Percentiles rank a stretch among this genome's conserved stretches.
These are phyloP conservation scores for Trichoderma sp. DNA, from an alignment of 2,329 filamentous ascomycete species.

Conservation along the genomic window DNA sequence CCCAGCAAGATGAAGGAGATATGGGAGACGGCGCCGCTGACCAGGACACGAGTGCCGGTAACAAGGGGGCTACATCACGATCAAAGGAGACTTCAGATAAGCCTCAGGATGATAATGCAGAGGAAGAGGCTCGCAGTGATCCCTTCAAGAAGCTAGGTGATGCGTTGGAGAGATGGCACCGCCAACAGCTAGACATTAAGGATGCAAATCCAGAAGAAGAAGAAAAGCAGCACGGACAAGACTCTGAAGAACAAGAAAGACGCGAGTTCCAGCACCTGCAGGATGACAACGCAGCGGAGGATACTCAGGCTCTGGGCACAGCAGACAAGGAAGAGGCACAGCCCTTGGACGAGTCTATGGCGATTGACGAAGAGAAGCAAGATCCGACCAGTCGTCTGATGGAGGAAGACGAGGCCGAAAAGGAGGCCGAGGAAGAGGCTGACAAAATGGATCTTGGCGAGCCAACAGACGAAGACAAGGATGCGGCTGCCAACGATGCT, in stretches of 20 bases:
- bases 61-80: conserved; percentile 58
- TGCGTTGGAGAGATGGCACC: conserved; percentile 88
- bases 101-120: conserved; percentile 48
- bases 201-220: conserved; percentile 51
- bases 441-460: conserved; percentile 49
- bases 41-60: conserved; percentile 63
- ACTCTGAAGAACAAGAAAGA: conserved; percentile 67
- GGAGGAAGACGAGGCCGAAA: conserved; percentile 55
- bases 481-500: conserved; percentile 44
- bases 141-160: conserved; percentile 95
- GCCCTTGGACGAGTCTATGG: conserved; percentile 85
- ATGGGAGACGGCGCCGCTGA: conserved; percentile 66
- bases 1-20: conserved; percentile 67
- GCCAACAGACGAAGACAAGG: conserved; percentile 40
- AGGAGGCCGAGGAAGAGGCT: conserved; percentile 45
- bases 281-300: conserved; percentile 77
- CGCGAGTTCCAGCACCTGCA: conserved; percentile 93
- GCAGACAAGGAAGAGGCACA: conserved; percentile 85
- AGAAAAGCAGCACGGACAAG: conserved; percentile 50
- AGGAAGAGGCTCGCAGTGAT: conserved; percentile 54
- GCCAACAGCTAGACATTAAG: conserved; percentile 80
- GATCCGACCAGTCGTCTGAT: conserved; percentile 50
- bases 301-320: conserved; percentile 87
- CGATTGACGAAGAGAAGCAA: conserved; percentile 70
- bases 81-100: conserved; percentile 52